A percentile compares a stretch with the other conserved stretches of the same genome.
These are phyloP conservation scores for Plasmodium berghei DNA, from an alignment of 169 alveolate species.

Conservation along the genomic window DNA sequence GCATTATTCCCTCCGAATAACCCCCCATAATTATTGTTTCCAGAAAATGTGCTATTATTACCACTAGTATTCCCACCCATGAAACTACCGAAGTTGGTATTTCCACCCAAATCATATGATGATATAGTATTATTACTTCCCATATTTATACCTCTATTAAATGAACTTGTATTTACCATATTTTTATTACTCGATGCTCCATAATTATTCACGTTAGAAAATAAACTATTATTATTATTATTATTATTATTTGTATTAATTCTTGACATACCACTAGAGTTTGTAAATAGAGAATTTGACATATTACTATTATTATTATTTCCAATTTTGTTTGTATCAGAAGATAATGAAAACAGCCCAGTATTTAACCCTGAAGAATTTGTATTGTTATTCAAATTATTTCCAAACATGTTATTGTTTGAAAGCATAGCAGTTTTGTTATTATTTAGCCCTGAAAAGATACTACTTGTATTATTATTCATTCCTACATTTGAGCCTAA, in stretches of 20 bases:
- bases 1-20: background rate
- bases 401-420: slow-evolving; percentile 25
- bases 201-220: background rate
- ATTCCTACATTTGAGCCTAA: too few relatives aligned
- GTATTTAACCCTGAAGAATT: background rate
- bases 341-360: slow-evolving; percentile 18
- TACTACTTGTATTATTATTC: slow-evolving; percentile 14
- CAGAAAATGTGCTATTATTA: background rate
- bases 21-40: too few relatives aligned
- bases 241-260: background rate
- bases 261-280: slow-evolving; percentile 4
- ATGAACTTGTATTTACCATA: background rate
- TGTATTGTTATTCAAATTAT: slow-evolving; percentile 5
- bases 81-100: slow-evolving; percentile 7
- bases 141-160: background rate
- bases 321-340: slow-evolving; percentile 12
- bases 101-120: background rate
- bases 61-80: background rate
- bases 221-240: background rate
- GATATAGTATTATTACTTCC: background rate
- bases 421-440: slow-evolving; percentile 4
- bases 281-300: background rate
- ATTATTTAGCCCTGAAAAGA: slow-evolving; percentile 10
- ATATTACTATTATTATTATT: slow-evolving; percentile 23
- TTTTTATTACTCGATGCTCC: slow-evolving; percentile 10